A percentile compares a stretch with the other conserved stretches of the same genome.
Evolutionary conservation across 2,329 filamentous ascomycete species (phyloP).

Genomic region (Nemania bipapillata): DNA sequence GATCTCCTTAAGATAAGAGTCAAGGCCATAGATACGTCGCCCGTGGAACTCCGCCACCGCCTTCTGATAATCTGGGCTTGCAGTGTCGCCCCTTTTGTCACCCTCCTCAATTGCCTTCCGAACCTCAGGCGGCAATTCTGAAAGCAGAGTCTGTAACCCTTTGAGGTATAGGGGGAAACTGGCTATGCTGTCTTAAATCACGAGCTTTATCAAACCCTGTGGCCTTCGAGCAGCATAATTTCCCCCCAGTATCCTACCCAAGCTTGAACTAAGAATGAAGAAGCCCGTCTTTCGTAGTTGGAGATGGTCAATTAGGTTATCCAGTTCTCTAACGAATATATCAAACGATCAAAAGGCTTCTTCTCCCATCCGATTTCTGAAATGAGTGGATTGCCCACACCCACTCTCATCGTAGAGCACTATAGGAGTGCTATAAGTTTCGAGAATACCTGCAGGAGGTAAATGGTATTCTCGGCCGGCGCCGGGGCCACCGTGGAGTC

Average conservation of each 20-base stretch:
- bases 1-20: no score
- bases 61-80: no score
- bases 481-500: constrained; percentile 38
- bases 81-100: no score
- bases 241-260: constrained; percentile 29
- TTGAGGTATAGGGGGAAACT: constrained; percentile 19
- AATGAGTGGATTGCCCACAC: constrained; percentile 22
- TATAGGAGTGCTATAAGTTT: constrained; percentile 55
- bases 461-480: constrained; percentile 71
- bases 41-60: no score
- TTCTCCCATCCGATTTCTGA: constrained; percentile 8
- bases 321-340: constrained; percentile 19
- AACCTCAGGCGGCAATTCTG: no score
- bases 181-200: constrained; percentile 4
- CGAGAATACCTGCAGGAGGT: constrained; percentile 65
- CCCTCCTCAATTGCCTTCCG: no score
- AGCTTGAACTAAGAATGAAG: constrained; percentile 12
- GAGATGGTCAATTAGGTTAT: constrained; percentile 18
- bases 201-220: constrained; percentile 11
- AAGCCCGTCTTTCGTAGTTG: constrained; percentile 3
- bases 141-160: constrained; percentile 3
- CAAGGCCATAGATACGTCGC: no score
- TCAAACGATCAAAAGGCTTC: constrained; percentile 22
- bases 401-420: constrained; percentile 34
- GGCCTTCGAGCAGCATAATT: constrained; percentile 7